Evolutionary conservation across 306 rosid species (phyloP), one percentile per base, ranked within the genome.

Genomic region (Castanea mollissima): DNA sequence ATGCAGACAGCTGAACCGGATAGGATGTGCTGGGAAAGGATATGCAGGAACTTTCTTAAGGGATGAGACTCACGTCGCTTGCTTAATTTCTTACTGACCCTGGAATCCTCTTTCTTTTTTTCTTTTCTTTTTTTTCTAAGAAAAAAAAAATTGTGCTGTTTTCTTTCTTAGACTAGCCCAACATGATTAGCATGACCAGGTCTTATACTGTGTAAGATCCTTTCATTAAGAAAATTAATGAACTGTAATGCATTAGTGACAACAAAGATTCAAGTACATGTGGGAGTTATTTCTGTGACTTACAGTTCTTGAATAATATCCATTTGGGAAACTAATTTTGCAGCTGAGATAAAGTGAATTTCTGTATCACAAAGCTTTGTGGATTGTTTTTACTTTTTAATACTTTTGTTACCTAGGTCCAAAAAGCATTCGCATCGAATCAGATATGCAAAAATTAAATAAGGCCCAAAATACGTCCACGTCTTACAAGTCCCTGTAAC

Each of bases 21-120:
- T 57, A 83, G 85, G 72, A 80, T 80, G 80, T 74, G 78, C 49
- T 88, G 87, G 93, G 80, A 81, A 75, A 89, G 44, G 76, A 86
- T 88, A 32, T 89, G 96, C 88, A 83, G 77, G 76, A 86, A 76
- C 59, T 92, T 92, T 81, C 96, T 92, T 82, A 83, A 79, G 10
- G 84, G 87, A 51, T 71, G 55, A 74, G 41, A 32, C 10, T 69
- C 67, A 49, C 32, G 57, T 54, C 67, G 35, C 44, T 51, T 54
- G 7, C 21, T n/a, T 25, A 25, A 25, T 25, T 55, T 31, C 41
- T 57, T 20, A 31, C 35, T 12, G 2, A 18, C 38, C 14, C 5
- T 27, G 32, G 19, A 49, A 13, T 49, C 4, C 16, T 41, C 16
- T 74, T 27, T 32, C 0, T 59, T 68, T 78, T 25, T 62, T 46